Base-by-base conservation (phyloP, 2,329 filamentous ascomycete species). In the Hypomyces rosellus region DNA sequence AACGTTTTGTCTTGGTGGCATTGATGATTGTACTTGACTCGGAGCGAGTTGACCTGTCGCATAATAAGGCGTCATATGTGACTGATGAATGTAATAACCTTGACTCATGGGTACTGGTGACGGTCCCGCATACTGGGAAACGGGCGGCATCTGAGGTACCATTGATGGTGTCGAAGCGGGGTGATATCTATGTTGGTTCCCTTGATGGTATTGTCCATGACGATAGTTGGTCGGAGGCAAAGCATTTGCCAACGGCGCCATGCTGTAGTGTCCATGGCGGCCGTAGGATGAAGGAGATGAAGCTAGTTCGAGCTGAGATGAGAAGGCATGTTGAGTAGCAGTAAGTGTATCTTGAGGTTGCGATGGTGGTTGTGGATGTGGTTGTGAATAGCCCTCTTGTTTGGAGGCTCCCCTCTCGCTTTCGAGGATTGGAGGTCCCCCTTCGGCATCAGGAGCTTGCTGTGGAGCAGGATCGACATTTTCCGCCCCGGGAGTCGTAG, bases 81-180 rank as follows among this genome's bases (percentile, higher is more conserved):
- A 69, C 45, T 74, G 74, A 8, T 70, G 66, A 48, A 74, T 54
- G 53, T 79, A 80, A 55, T 75, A 80, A 20, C 69, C 69, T 44
- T 74, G 74, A 15, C 61, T 64, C 18, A 74, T 61, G 14, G 65
- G 60, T 57, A 77, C 67, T 20, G 62, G 54, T 8, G 61, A 57
- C 50, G 71, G 71, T 1, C 63, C 63, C 12, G 65, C 61, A 50
- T 69, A 78, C 38, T 71, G 72, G 15, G 66, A 54, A 58, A 74
- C 68, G 37, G 65, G 69, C n/a, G 63, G 55, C 55, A 67, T 62
- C 33, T 68, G 66, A 22, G 62, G 67, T 49, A 73, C 64, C 58
- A 72, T 64, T 11, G 63, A 61, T n/a, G 68, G 62, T 16, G 71
- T 66, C 22, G 64, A 56, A 60, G 65, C 39, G 55, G 66, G 53